Percentiles rank a stretch among this genome's conserved stretches.
phyloP scores from a whole-genome alignment of 2,329 filamentous ascomycete genomes.

The Fusarium concolor region DNA sequence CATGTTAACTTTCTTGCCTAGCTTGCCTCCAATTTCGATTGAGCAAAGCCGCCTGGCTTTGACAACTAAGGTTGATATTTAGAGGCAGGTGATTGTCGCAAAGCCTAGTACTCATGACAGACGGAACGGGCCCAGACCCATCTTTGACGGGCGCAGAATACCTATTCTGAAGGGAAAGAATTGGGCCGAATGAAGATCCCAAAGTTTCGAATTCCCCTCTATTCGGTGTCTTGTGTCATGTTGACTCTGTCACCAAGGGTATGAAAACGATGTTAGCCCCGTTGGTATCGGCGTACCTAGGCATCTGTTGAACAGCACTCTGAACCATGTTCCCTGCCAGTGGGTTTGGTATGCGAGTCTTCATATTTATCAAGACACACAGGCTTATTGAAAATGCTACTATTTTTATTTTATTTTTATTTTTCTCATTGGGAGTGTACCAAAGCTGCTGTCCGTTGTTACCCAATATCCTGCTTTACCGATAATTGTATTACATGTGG shows the following conservation, averaged over 20 bases:
- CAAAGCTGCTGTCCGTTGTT: neutral
- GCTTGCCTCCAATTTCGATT: neutral
- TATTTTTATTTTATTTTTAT: neutral
- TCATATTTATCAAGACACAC: neutral
- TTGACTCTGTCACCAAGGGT: slow-evolving; percentile 13
- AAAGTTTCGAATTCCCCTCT: slow-evolving; percentile 5
- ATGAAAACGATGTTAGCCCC: slow-evolving; percentile 23
- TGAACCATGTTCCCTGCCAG: slow-evolving; percentile 29
- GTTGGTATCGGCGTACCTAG: slow-evolving; percentile 16
- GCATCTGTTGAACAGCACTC: slow-evolving; percentile 20
- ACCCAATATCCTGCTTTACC: neutral
- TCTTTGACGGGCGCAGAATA: neutral
- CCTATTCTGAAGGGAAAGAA: neutral
- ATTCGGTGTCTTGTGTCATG: slow-evolving; percentile 19
- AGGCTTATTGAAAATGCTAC: neutral
- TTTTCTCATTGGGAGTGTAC: neutral
- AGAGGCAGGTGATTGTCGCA: slow-evolving; percentile 2
- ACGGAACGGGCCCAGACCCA: neutral
- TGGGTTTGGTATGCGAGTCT: slow-evolving; percentile 14
- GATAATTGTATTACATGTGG: neutral
- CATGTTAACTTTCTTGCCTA: slow-evolving; percentile 2
- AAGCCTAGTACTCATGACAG: neutral
- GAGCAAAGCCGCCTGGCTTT: neutral
- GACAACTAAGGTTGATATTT: slow-evolving; percentile 1
- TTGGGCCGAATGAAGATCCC: slow-evolving; percentile 12